Conservation (phyloP, 148 eudicot genomes). For the Fagopyrum tataricum region DNA sequence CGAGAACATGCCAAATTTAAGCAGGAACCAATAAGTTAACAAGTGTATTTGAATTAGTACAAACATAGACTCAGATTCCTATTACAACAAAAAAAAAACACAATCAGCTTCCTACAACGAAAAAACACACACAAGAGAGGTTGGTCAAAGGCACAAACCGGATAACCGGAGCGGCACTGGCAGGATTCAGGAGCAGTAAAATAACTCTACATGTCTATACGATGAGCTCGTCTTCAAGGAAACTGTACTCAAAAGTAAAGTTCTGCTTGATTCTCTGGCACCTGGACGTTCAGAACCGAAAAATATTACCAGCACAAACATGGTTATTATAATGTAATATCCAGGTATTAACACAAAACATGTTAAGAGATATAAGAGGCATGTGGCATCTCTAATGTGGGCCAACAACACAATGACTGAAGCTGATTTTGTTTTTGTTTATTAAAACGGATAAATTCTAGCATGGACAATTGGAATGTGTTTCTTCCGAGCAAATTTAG, state of each 20-base stretch:
- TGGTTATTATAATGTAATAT: neutral
- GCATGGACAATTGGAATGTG: neutral
- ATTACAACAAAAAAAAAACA: neutral
- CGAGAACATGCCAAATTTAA: neutral
- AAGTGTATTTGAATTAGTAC: neutral
- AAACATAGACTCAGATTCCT: neutral
- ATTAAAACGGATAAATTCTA: neutral
- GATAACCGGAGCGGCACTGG: neutral
- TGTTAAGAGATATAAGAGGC: neutral
- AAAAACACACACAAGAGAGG: neutral
- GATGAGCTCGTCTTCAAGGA: slow-evolving; percentile 83
- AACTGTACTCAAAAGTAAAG: slow-evolving; percentile 72
- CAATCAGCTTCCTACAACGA: neutral
- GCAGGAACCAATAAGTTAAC: neutral
- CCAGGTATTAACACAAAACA: neutral
- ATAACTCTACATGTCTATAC: slow-evolving; percentile 42
- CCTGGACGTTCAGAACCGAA: slow-evolving; percentile 27
- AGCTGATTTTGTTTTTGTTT: neutral
- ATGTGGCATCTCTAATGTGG: neutral
- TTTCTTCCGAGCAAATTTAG: neutral
- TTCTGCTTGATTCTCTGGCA: slow-evolving; percentile 80
- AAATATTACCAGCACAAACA: neutral
- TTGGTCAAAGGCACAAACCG: neutral
- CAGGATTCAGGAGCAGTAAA: neutral
- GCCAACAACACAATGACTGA: neutral